Conservation (phyloP, 352 stramenopile genomes). For the Globisporangium lucens region DNA sequence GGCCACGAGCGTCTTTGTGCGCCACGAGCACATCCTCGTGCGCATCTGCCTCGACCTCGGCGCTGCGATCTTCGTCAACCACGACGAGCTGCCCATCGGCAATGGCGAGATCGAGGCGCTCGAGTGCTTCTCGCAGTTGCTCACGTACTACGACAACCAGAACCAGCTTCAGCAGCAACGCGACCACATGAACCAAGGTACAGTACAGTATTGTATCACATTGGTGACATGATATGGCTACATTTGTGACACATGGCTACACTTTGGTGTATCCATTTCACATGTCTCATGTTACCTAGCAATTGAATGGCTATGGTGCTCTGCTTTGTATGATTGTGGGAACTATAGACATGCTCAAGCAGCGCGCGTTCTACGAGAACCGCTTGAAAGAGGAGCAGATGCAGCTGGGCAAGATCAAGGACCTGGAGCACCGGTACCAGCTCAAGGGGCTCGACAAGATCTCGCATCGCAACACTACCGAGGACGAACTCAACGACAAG, state of each 20-base stretch:
- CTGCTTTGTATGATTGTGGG: not conserved
- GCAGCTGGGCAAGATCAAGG: constrained; percentile 37
- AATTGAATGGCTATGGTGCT: not conserved
- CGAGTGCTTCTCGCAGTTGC: constrained; percentile 51
- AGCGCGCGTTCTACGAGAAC: constrained; percentile 29
- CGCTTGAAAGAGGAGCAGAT: constrained; percentile 34
- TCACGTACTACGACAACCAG: constrained; percentile 64
- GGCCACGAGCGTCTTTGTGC: constrained; percentile 52
- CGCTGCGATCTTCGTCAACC: constrained; percentile 55
- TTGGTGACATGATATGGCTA: not conserved
- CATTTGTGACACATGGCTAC: not conserved
- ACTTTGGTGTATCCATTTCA: not conserved
- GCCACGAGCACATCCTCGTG: constrained; percentile 52
- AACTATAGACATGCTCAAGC: constrained; percentile 33
- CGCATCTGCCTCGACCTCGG: constrained; percentile 61
- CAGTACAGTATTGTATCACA: not conserved
- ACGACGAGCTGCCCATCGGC: constrained; percentile 23
- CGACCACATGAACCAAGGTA: constrained; percentile 46
- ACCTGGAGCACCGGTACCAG: constrained; percentile 49
- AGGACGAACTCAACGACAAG: constrained; percentile 49
- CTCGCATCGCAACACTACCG: constrained; percentile 38
- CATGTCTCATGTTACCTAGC: not conserved
- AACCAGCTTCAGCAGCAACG: constrained; percentile 41
- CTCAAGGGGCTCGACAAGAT: constrained; percentile 49
- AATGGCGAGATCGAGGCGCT: constrained; percentile 53